Base-by-base conservation (phyloP, 2,329 filamentous ascomycete species). In the Phialophora chinensis region DNA sequence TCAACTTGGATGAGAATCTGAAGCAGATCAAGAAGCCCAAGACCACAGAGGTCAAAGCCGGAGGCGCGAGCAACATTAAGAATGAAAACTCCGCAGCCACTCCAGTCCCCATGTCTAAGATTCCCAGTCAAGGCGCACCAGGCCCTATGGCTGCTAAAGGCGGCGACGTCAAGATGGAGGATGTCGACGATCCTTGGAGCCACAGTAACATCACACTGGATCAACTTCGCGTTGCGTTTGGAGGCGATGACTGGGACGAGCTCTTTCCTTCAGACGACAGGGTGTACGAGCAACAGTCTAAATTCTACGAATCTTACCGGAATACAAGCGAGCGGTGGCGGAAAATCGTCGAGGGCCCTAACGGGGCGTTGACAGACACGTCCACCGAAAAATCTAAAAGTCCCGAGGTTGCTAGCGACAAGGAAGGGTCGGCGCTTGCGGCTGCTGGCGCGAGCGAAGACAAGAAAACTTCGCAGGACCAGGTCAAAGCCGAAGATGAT, bases 1-100 rank as follows among this genome's bases (percentile, higher is more conserved):
- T 82, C 12, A 78, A 79, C 47, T 75, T 87, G n/a, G 82, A 86
- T 56, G 75, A 82, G 60, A 80, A 84, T 58, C 78, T 79, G 57
- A 80, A 79, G 27, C 69, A 69, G 25, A 66, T 70, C 69, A 77
- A 75, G 38, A 80, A 80, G 64, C 50, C 65, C 4, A 74, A 72
- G 56, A 68, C 73, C 1, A 68, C 73, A 1, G 68, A 66, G 3
- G 67, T 35, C 25, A 65, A 66, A 25, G 25, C 57, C 33, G 27
- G 55, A 38, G 54, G 33, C 1, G 49, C 55, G 29, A 47, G 11
- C 31, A 65, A 44, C 31, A 31, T 67, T 29, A 73, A 73, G 58
- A 54, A 44, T 17, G 68, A 72, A 20, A 69, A 42, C 53, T 44
- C 56, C 23, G 61, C 61, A 29, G 63, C 58, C 20, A 72, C 70